phyloP scores from a whole-genome alignment of 179 eudicot species.

The Drosera spatulata region DNA sequence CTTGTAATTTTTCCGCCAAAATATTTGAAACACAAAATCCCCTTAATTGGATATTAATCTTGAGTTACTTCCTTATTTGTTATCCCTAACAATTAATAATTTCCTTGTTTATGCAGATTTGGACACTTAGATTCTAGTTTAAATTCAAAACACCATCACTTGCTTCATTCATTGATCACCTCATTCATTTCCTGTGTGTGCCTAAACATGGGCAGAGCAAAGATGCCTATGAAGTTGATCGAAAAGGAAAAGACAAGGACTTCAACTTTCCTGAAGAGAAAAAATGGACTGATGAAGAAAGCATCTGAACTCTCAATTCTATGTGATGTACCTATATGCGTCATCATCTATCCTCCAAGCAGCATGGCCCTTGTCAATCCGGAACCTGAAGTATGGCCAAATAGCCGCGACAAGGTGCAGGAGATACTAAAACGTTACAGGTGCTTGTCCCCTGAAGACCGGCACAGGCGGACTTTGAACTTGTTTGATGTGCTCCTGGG shows the following conservation, averaged over 20 bases:
- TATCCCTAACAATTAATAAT: too few species aligned
- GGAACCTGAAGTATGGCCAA: slow-evolving; percentile 21
- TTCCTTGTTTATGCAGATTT: too few species aligned
- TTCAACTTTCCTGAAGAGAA: slow-evolving; percentile 29
- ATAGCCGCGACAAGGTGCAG: slow-evolving; percentile 1
- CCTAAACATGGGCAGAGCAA: slow-evolving; percentile 42
- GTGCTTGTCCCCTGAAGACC: slow-evolving; percentile 12
- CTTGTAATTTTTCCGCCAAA: too few species aligned
- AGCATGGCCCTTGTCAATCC: slow-evolving; percentile 1
- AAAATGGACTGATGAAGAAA: slow-evolving; percentile 39
- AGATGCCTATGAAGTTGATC: slow-evolving; percentile 33
- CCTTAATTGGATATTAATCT: too few species aligned
- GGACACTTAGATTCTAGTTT: too few species aligned
- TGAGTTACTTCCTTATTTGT: too few species aligned
- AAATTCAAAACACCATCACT: too few species aligned
- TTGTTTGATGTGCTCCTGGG: slow-evolving; percentile 14
- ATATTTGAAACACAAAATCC: too few species aligned
- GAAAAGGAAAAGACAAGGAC: slow-evolving; percentile 27
- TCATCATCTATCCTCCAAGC: slow-evolving; percentile 28
- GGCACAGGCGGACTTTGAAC: slow-evolving; percentile 6
- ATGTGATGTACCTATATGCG: slow-evolving; percentile 43
- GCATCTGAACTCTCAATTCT: slow-evolving; percentile 38
- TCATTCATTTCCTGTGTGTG: too few species aligned
- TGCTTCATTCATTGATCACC: too few species aligned
- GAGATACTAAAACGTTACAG: slow-evolving; percentile 15